These are phyloP conservation scores for Lipomyces kockii DNA, from an alignment of 805 yeast genomes.

Conservation along the genomic window DNA sequence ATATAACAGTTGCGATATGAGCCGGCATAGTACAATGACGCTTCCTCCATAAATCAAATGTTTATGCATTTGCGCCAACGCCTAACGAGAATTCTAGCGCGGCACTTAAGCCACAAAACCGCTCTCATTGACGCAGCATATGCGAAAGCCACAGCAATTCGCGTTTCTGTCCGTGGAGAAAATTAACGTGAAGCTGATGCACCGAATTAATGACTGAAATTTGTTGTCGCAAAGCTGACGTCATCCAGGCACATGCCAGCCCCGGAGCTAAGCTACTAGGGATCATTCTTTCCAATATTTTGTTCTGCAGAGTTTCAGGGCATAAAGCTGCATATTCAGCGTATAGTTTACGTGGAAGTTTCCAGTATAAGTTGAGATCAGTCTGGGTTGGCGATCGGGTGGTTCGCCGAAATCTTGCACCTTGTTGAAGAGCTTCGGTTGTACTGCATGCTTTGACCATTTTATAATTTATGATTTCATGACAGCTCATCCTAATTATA, in stretches of 20 bases:
- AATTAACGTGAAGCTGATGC: neutral
- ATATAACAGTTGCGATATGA: too few species aligned
- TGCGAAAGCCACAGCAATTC: too few species aligned
- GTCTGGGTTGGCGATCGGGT: neutral
- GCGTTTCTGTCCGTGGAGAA: neutral
- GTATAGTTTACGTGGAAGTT: neutral
- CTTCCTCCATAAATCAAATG: too few species aligned
- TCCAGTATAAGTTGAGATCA: neutral
- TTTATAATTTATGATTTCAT: neutral
- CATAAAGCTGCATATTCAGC: neutral
- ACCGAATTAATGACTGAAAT: neutral
- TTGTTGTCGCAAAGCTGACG: neutral
- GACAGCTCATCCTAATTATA: neutral
- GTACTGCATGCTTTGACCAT: neutral
- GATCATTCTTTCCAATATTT: neutral
- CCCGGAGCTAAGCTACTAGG: conserved; percentile 1
- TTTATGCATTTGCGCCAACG: too few species aligned
- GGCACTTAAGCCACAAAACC: too few species aligned
- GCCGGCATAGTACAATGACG: too few species aligned
- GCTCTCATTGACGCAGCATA: too few species aligned
- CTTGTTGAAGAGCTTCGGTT: neutral
- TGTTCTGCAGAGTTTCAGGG: neutral
- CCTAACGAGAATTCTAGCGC: too few species aligned
- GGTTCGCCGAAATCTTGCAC: neutral
- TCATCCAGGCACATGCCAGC: conserved; percentile 4